Evolutionary conservation across 768 basidiomycete species (phyloP), one percentile per base, ranked within the genome.

Genomic region (Lactifluus piperatus): DNA sequence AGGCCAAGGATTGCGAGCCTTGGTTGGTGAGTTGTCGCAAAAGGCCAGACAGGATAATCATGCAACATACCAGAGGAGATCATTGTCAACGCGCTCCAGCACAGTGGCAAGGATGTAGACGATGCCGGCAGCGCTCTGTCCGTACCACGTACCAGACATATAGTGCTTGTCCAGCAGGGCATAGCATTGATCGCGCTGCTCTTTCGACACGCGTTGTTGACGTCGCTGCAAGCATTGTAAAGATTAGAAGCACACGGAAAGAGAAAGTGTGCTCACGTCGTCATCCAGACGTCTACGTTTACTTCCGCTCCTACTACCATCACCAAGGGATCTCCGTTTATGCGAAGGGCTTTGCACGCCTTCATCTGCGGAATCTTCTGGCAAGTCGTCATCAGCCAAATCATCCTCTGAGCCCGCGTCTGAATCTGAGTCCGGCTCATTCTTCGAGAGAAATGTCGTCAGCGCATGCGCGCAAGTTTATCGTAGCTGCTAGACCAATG

Each of bases 1-100:
- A 97, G 78, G 44, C 94, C 93, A 47, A 98, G 79, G 63, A 97
- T 93, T 9, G 94, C 91, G 32, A 94, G 79, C 92, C 92, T 94
- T 68, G 41, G 14, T 53, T 47, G 44, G 9, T 20, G 30, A 27
- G 48, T 5, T n/a, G 16, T 37, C 55, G 37, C 22, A 22, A 51
- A 45, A 27, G 29, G 24, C 22, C 27, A n/a, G 29, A 24, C 11
- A 16, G 46, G 44, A 41, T n/a, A 20, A 13, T 34, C 20, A 16
- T 50, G 30, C 27, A 30, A 65, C 77, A 50, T 67, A 93, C 97
- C 97, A 99, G 47, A 98, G 76, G 7, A 94, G 78, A 70, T 98
- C 93, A 67, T 93, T 91, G 70, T 98, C 95, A 11, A 86, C 88
- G 34, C 94, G 83, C 67, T 94, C 93, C 9, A 97, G 79, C n/a